Percentiles rank a stretch among this genome's conserved stretches.
These are phyloP conservation scores for Aurantiochytrium sp. DNA, from an alignment of 108 stramenopile species.

Conservation along the genomic window DNA sequence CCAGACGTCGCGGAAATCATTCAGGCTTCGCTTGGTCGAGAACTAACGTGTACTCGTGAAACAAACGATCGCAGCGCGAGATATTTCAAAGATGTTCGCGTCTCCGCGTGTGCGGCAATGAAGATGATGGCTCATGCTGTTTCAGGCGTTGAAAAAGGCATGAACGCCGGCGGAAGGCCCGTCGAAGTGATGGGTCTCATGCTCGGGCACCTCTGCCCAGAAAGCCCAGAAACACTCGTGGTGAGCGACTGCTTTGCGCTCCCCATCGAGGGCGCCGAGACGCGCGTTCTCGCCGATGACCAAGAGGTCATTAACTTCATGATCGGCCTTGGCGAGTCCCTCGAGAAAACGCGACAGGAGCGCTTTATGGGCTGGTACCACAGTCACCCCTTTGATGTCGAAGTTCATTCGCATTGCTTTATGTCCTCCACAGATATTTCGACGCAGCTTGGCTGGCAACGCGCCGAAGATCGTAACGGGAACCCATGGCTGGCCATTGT, in stretches of 20 bases:
- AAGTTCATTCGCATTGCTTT: conserved; percentile 78
- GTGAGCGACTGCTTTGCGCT: conserved; percentile 89
- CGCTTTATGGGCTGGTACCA: conserved; percentile 79
- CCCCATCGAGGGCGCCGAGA: conserved; percentile 94
- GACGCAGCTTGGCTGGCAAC: conserved; percentile 92
- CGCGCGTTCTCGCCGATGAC: conserved; percentile 87
- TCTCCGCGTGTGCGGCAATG: conserved; percentile 47
- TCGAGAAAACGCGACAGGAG: conserved; percentile 70
- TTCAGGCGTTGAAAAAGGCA: conserved; percentile 92
- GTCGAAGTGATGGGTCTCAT: conserved; percentile 92
- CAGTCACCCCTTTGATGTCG: conserved; percentile 92
- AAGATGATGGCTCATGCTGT: conserved; percentile 79
- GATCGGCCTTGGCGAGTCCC: conserved; percentile 83
- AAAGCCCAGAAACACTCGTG: conserved; percentile 57
- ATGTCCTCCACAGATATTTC: conserved; percentile 80
- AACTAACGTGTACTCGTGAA: too few relatives aligned
- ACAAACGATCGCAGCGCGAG: conserved; percentile 27
- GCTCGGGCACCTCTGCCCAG: conserved; percentile 68
- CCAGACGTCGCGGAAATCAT: too few relatives aligned
- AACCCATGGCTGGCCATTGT: conserved; percentile 95
- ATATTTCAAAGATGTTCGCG: conserved; percentile 50
- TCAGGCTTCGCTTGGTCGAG: too few relatives aligned
- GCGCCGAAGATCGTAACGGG: conserved; percentile 47
- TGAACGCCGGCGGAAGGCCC: conserved; percentile 72
- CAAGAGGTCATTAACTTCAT: conserved; percentile 87